Percentiles rank a stretch among this genome's conserved stretches.
Evolutionary conservation across 495 filamentous ascomycete genomes (phyloP).

Genomic region (Aspergillus funiculosus): DNA sequence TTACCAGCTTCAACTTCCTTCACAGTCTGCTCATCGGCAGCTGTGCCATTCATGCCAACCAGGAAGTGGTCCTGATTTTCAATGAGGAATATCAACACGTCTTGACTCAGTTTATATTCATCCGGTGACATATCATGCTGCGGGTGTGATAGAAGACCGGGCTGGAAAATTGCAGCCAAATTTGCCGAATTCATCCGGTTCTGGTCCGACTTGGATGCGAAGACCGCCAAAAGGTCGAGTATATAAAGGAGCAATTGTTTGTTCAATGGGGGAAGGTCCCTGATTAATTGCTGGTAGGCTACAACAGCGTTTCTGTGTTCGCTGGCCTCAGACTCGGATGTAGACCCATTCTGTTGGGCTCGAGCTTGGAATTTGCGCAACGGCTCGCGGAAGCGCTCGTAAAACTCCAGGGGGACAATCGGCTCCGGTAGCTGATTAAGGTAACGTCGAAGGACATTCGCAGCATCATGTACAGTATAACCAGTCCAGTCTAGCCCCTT

Average conservation of each 20-base stretch:
- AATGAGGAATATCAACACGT: constrained; percentile 95
- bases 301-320: constrained; percentile 70
- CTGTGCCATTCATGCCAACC: constrained; percentile 91
- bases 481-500: constrained; percentile 96
- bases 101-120: constrained; percentile 92
- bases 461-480: constrained; percentile 98
- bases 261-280: constrained; percentile 87
- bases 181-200: constrained; percentile 97
- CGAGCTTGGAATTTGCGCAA: constrained; percentile 70
- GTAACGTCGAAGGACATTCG: constrained; percentile 92
- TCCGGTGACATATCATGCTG: constrained; percentile 89
- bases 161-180: constrained; percentile 96
- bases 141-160: constrained; percentile 90
- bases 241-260: constrained; percentile 95
- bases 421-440: constrained; percentile 91
- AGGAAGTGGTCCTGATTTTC: constrained; percentile 90
- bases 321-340: constrained; percentile 49
- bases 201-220: constrained; percentile 92
- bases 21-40: constrained; percentile 78
- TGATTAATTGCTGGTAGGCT: constrained; percentile 84
- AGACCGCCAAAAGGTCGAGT: constrained; percentile 94
- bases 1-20: constrained; percentile 71
- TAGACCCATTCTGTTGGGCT: constrained; percentile 32
- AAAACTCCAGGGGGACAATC: constrained; percentile 91
- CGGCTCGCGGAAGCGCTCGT: constrained; percentile 84